Conservation (phyloP, 2,329 filamentous ascomycete genomes). For the Immersiporthe knoxdaviesiana region DNA sequence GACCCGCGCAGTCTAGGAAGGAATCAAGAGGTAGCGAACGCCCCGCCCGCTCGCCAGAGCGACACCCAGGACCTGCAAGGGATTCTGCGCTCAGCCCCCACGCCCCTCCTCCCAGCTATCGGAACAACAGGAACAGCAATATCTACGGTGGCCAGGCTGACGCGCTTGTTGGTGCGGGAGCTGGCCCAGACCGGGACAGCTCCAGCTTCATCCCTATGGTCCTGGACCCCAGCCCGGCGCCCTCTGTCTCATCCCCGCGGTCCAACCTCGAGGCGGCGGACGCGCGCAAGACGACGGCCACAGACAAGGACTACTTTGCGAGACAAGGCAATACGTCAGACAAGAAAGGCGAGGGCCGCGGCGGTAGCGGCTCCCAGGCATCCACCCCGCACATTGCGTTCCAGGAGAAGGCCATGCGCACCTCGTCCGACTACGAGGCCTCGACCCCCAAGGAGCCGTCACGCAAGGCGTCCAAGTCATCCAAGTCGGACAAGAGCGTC, state of each 20-base stretch:
- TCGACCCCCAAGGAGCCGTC: conserved; percentile 53
- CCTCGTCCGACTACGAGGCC: conserved; percentile 63
- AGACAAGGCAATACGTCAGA: conserved; percentile 46
- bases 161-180: conserved; percentile 42
- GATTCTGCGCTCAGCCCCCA: conserved; percentile 71
- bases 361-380: conserved; percentile 43
- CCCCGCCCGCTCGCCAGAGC: conserved; percentile 59
- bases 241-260: conserved; percentile 54
- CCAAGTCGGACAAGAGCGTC: conserved; percentile 41
- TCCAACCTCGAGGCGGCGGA: conserved; percentile 56
- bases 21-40: conserved; percentile 59
- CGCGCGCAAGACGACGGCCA: conserved; percentile 47
- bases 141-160: conserved; percentile 51
- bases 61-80: conserved; percentile 46
- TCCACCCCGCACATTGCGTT: conserved; percentile 89
- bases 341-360: conserved; percentile 45
- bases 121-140: conserved; percentile 75
- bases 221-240: conserved; percentile 68
- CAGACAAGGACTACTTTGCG: conserved; percentile 66
- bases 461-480: conserved; percentile 54
- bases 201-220: conserved; percentile 77
- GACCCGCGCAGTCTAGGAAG: conserved; percentile 52
- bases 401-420: conserved; percentile 76
- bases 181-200: conserved; percentile 45
- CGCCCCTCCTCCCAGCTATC: conserved; percentile 73